Percentiles rank a stretch among this genome's conserved stretches.
Evolutionary conservation across 768 basidiomycete species (phyloP).

Genomic region (Hypholoma fasciculare): DNA sequence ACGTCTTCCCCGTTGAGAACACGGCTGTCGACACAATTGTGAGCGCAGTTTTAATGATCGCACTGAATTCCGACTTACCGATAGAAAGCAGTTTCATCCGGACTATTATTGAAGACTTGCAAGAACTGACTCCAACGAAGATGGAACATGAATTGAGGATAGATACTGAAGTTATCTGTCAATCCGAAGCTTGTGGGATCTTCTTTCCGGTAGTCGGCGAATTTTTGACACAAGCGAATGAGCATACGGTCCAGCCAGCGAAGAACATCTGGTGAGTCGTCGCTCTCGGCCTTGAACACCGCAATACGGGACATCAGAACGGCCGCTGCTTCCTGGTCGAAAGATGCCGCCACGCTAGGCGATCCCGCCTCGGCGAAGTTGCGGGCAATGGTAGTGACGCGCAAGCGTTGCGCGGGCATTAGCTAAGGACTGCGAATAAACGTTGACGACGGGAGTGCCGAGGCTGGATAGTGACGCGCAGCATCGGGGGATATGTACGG

Average conservation of each 20-base stretch:
- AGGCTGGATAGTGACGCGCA: slow-evolving; percentile 12
- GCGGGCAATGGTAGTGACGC: slow-evolving; percentile 95
- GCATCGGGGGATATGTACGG: slow-evolving; percentile 18
- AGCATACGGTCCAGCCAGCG: slow-evolving; percentile 99
- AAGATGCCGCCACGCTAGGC: slow-evolving; percentile 87
- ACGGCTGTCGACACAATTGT: slow-evolving; percentile 56
- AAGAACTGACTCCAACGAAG: slow-evolving; percentile 95
- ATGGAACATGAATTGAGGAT: slow-evolving; percentile 99
- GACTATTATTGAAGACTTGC: slow-evolving; percentile 99
- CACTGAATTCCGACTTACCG: slow-evolving; percentile 48
- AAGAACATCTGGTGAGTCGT: slow-evolving; percentile 95
- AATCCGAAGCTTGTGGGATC: slow-evolving; percentile 93
- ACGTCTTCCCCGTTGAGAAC: slow-evolving; percentile 96
- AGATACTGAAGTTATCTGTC: slow-evolving; percentile 95
- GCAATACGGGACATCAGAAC: slow-evolving; percentile 99
- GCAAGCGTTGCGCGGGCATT: slow-evolving; percentile 7
- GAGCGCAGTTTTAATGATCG: neutral
- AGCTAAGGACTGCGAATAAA: slow-evolving; percentile 4
- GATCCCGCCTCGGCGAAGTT: slow-evolving; percentile 98
- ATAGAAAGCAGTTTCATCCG: slow-evolving; percentile 99
- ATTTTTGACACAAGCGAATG: slow-evolving; percentile 97
- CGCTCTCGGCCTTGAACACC: slow-evolving; percentile 98
- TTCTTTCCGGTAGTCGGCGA: slow-evolving; percentile 98
- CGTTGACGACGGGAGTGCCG: slow-evolving; percentile 8
- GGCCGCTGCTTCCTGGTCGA: slow-evolving; percentile 97